Evolutionary conservation across 2,329 filamentous ascomycete genomes (phyloP).

Genomic region (Ceratocystis cacaofunesta): DNA sequence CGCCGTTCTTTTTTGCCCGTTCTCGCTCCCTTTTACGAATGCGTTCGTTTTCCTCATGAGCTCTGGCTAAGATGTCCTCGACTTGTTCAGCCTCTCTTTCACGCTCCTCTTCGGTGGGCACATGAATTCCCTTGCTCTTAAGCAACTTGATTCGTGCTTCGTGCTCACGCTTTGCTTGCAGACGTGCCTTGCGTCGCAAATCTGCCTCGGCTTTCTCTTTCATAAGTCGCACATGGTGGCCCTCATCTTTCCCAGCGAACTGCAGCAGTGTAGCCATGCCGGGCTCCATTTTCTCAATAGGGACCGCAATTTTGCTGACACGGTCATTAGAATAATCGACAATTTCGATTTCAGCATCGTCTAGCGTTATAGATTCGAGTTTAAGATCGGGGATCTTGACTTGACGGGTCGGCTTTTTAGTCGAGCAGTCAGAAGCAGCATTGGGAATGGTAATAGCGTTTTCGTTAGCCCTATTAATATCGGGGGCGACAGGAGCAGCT

Average conservation of each 20-base stretch:
- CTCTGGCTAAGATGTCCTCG: slow-evolving; percentile 77
- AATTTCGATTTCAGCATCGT: slow-evolving; percentile 49
- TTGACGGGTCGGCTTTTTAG: slow-evolving; percentile 19
- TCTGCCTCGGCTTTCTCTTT: slow-evolving; percentile 46
- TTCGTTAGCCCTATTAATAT: slow-evolving; percentile 19
- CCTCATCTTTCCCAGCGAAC: slow-evolving; percentile 19
- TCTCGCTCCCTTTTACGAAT: slow-evolving; percentile 65
- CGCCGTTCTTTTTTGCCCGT: slow-evolving; percentile 44
- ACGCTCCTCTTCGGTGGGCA: slow-evolving; percentile 77
- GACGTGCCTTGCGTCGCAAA: slow-evolving; percentile 56
- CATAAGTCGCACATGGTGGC: slow-evolving; percentile 25
- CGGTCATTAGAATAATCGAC: slow-evolving; percentile 31
- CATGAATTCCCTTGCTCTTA: slow-evolving; percentile 60
- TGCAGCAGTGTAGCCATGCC: slow-evolving; percentile 45
- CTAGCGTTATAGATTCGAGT: slow-evolving; percentile 22
- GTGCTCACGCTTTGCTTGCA: slow-evolving; percentile 66
- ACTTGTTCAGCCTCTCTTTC: slow-evolving; percentile 68
- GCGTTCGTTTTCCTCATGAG: slow-evolving; percentile 62
- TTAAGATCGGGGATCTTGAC: slow-evolving; percentile 22
- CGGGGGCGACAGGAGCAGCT: neutral
- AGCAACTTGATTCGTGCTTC: slow-evolving; percentile 64
- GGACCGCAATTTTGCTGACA: slow-evolving; percentile 20
- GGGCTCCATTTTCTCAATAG: slow-evolving; percentile 24
- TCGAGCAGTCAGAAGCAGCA: slow-evolving; percentile 18
- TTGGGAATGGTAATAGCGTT: slow-evolving; percentile 21